Base-by-base conservation (phyloP, 371 early-diverging fungal species). In the Lichtheimia ramosa region DNA sequence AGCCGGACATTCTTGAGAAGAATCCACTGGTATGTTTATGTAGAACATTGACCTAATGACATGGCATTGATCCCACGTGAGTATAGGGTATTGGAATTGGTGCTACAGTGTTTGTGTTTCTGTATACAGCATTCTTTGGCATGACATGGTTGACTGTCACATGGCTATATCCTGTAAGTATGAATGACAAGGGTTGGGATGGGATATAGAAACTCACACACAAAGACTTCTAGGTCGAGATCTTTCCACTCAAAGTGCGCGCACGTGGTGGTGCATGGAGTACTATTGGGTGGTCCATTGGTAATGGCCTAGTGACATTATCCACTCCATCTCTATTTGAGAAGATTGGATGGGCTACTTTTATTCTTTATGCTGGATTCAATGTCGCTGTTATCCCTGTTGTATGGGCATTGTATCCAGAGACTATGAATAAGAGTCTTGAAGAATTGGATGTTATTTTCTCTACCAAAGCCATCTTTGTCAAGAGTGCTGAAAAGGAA, bases 121-220 rank as follows among this genome's bases (percentile, higher is more conserved):
- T 61, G 3, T 77, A 73, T 40, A 75, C 70, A 2, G 72, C 73
- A 5, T 59, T 72, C 54, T 77, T 75, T 53, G 76, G 74, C n/a
- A 69, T 70, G 69, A 71, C 78, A 2, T 78, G 77, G 77, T 52
- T 71, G 7, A 64, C 70, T 10, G 72, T 77, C 12, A 67, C 74
- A 3, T 75, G 76, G 74, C 52, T 76, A 4, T 78, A 78, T 27
- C 78, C 75, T 20, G 68, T 62, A 39, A 43, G 61, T 42, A 20
- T 20, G 16, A 10, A 25, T 15, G 14, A 23, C 14, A 39, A 8
- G 20, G n/a, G 2, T 24, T 3, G 4, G 94, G 94, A 96, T 34
- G 12, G n/a, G 25, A 24, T 20, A 87, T 90, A 58, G 14, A 34
- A 34, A 34, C 34, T 55, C 24, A 13, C 24, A n/a, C 23, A 1